Conservation (phyloP, 805 yeast genomes). For the Blastobotrys parvus region DNA sequence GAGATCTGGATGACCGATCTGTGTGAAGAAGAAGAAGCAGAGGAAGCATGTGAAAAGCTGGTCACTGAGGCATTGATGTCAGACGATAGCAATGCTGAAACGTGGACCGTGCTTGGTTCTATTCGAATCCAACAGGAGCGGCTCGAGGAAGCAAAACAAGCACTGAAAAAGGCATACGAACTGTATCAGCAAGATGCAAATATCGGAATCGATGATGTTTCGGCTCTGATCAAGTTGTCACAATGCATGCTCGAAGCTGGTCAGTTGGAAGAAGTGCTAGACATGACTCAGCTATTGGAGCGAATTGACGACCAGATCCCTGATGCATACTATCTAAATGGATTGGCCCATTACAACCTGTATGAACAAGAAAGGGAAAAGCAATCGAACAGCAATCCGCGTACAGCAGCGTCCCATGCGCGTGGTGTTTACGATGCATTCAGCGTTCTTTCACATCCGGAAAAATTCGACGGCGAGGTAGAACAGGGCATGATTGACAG, state of each 20-base stretch:
- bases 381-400: too few species aligned
- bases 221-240: slow-evolving; percentile 63
- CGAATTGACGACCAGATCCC: slow-evolving; percentile 79
- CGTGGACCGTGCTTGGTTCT: slow-evolving; percentile 75
- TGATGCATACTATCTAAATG: slow-evolving; percentile 78
- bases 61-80: slow-evolving; percentile 56
- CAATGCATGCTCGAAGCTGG: slow-evolving; percentile 75
- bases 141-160: slow-evolving; percentile 60
- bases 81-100: slow-evolving; percentile 55
- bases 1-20: slow-evolving; percentile 95
- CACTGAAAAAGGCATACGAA: slow-evolving; percentile 64
- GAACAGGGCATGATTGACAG: slow-evolving; percentile 55
- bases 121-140: slow-evolving; percentile 83
- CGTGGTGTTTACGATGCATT: slow-evolving; percentile 34
- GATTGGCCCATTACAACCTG: slow-evolving; percentile 47
- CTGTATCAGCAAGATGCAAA: slow-evolving; percentile 36
- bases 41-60: slow-evolving; percentile 62
- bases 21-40: slow-evolving; percentile 91
- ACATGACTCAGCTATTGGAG: slow-evolving; percentile 56
- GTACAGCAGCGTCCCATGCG: slow-evolving; percentile 33
- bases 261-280: slow-evolving; percentile 53
- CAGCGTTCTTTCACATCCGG: slow-evolving; percentile 36
- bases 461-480: slow-evolving; percentile 32
- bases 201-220: slow-evolving; percentile 44
- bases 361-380: slow-evolving; percentile 12